phyloP scores from a whole-genome alignment of 2,329 filamentous ascomycete genomes.

The Ophidiomyces ophidiicola region DNA sequence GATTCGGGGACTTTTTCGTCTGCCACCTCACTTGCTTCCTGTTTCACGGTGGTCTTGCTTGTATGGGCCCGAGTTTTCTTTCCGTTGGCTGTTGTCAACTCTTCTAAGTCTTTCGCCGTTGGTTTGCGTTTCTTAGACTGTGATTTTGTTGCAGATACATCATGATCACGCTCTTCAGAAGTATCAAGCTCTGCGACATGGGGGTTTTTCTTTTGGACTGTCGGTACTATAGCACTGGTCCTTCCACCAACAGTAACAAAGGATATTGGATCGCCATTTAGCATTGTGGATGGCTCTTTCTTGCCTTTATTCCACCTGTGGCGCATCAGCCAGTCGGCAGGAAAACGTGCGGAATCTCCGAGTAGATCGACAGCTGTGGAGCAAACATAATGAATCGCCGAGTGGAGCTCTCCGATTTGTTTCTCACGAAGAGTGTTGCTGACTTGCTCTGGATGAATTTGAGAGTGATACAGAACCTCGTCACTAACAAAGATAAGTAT shows the following conservation, averaged over 20 bases:
- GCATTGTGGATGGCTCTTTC: slow-evolving; percentile 56
- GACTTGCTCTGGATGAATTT: slow-evolving; percentile 85
- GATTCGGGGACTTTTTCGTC: neutral
- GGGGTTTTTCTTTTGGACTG: slow-evolving; percentile 70
- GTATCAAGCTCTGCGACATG: slow-evolving; percentile 36
- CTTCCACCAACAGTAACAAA: slow-evolving; percentile 83
- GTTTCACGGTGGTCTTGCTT: slow-evolving; percentile 8
- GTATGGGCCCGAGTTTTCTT: slow-evolving; percentile 2
- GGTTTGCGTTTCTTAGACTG: neutral
- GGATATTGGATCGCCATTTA: slow-evolving; percentile 71
- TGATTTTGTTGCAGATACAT: slow-evolving; percentile 2
- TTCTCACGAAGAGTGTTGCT: slow-evolving; percentile 64
- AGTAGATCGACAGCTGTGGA: slow-evolving; percentile 64
- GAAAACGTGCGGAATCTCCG: slow-evolving; percentile 73
- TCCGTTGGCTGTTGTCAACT: neutral
- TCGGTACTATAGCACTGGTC: slow-evolving; percentile 79
- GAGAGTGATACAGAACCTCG: slow-evolving; percentile 81
- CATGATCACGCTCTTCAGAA: slow-evolving; percentile 5
- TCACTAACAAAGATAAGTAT: slow-evolving; percentile 40
- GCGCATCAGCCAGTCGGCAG: slow-evolving; percentile 76
- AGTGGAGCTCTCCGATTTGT: slow-evolving; percentile 60
- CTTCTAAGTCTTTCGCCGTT: neutral
- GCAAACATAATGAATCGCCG: slow-evolving; percentile 66
- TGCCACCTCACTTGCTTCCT: slow-evolving; percentile 1
- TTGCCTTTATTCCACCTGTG: slow-evolving; percentile 84